Base-by-base conservation (phyloP, 2,329 filamentous ascomycete species). In the Scorias spongiosa region DNA sequence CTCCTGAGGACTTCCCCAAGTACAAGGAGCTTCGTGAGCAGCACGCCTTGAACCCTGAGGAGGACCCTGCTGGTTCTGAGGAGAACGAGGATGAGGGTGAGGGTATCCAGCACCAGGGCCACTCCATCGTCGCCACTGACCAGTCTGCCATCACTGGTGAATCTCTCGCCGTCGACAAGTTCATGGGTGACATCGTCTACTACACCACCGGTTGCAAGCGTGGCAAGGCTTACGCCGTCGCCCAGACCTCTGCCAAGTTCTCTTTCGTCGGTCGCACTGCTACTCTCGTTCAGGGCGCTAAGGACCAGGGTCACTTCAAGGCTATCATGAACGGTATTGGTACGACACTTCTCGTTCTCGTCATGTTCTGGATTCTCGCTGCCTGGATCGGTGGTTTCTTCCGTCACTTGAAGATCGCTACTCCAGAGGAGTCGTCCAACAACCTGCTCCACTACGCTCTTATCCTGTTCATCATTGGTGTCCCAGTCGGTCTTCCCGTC, bases 191-290 rank as follows among this genome's bases (percentile, higher is more conserved):
- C 57, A 68, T 73, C 49, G 72, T 80, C 59, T 85, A 83, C 72
- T 85, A 85, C 70, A 85, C 81, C 49, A 85, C 81, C 50, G 81
- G 81, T 56, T 85, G 81, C 72, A 86, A 85, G 74, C 80, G 81
- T 61, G 81, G 81, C 58, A 84, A 84, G 68, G 77, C 79, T 48
- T 85, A 80, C 63, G 78, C 71, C 57, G 71, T 86, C 49, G 73
- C 78, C 57, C 74, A 74, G 47, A 75, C 78, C 51, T 76, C 78
- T 49, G 81, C 81, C 44, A 76, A 73, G 60, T 72, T 75, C 65
- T 85, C 81, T 46, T 86, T 85, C 68, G 81, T 85, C 62, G 81
- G 81, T 67, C 78, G 76, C 63, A 85, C 81, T 54, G 81, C 81
- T 49, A 74, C 75, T 54, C 72, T 85, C 42, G 81, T 85, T 42